These are phyloP conservation scores for Rhodamnia argentea DNA, from an alignment of 345 rosid species.

Conservation along the genomic window DNA sequence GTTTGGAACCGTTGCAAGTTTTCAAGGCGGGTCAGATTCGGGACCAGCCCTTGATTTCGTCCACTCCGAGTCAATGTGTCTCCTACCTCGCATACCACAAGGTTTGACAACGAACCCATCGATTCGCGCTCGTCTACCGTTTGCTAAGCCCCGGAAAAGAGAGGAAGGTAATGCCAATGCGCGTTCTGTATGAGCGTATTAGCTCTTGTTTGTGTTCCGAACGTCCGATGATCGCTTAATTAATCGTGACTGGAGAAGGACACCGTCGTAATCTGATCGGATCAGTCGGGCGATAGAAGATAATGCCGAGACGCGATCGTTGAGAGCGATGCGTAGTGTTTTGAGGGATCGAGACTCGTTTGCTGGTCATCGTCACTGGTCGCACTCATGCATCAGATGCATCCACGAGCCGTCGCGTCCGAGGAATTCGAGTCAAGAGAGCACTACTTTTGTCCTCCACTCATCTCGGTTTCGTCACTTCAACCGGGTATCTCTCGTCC, in stretches of 20 bases:
- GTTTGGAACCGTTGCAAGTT: fast-evolving
- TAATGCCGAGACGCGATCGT: no score
- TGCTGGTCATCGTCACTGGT: not conserved
- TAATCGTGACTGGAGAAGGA: not conserved
- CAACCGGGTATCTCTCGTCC: not conserved
- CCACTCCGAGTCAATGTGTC: not conserved
- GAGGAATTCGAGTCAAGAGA: not conserved
- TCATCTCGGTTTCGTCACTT: not conserved
- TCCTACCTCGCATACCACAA: not conserved
- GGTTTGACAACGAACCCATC: not conserved
- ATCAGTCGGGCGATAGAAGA: not conserved
- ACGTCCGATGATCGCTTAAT: no score
- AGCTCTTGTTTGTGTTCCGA: not conserved
- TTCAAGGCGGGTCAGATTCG: not conserved
- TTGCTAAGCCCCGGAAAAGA: fast-evolving
- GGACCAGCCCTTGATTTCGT: not conserved
- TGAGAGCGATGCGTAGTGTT: not conserved
- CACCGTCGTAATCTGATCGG: not conserved
- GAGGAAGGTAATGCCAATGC: not conserved
- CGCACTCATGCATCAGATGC: not conserved
- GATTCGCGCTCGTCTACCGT: not conserved
- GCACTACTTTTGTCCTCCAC: not conserved
- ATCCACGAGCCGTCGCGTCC: fast-evolving
- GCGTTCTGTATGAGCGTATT: not conserved
- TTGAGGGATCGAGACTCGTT: not conserved